A percentile compares a stretch with the other conserved stretches of the same genome.
These are phyloP conservation scores for Colletotrichum orchidophilum DNA, from an alignment of 2,329 filamentous ascomycete species.

Conservation along the genomic window DNA sequence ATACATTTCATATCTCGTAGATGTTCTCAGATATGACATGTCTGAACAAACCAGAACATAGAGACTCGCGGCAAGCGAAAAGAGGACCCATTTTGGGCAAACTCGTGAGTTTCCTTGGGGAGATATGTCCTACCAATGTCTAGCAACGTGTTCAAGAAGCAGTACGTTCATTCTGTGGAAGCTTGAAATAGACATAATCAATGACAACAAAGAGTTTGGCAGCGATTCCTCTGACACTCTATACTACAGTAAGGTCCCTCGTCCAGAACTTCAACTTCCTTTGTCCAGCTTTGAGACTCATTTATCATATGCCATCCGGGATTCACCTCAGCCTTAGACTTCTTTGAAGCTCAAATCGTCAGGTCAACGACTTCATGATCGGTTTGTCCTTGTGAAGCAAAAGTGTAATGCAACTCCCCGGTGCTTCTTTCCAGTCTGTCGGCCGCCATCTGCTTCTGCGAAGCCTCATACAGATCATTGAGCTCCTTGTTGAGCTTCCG, in stretches of 20 bases:
- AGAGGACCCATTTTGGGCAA: too few relatives aligned
- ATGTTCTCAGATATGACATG: too few relatives aligned
- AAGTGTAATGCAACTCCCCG: background rate
- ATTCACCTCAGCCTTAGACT: too few relatives aligned
- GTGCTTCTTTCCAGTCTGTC: background rate
- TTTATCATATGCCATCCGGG: background rate
- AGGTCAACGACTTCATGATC: background rate
- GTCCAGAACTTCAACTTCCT: background rate
- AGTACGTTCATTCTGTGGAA: background rate
- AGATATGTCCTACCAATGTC: too few relatives aligned
- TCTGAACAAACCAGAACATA: too few relatives aligned
- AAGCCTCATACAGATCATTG: background rate
- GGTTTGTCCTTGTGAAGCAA: too few relatives aligned
- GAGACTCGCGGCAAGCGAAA: too few relatives aligned
- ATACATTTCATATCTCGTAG: too few relatives aligned
- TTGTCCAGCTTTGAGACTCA: background rate
- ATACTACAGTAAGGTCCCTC: background rate
- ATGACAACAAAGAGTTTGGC: background rate
- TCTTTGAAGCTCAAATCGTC: background rate
- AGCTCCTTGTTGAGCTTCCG: background rate
- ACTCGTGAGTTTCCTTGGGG: too few relatives aligned
- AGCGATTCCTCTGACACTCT: background rate
- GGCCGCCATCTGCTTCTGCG: accelerated
- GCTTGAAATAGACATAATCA: background rate
- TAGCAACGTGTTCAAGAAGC: too few relatives aligned